phyloP scores from a whole-genome alignment of 192 early-diverging fungal species.

The Rhizophagus prolifer region DNA sequence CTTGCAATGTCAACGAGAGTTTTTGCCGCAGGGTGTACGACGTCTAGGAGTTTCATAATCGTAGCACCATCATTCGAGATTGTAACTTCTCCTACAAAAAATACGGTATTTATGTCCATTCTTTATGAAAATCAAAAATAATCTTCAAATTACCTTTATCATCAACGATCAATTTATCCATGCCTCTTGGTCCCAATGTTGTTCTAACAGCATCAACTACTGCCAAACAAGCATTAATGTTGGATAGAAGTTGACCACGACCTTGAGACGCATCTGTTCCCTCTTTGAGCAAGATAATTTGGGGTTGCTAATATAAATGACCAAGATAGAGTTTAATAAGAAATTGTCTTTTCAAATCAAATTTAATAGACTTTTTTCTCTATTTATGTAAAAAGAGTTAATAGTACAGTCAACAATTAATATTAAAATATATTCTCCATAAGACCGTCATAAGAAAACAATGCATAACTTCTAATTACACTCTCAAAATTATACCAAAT shows the following conservation, averaged over 20 bases:
- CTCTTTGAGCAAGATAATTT: constrained; percentile 99
- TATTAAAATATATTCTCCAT: too few relatives aligned
- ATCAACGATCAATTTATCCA: constrained; percentile 99
- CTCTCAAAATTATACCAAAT: too few relatives aligned
- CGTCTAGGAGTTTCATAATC: constrained; percentile 96
- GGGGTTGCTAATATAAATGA: constrained; percentile 73
- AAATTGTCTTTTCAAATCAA: not conserved
- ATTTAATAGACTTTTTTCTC: too few relatives aligned
- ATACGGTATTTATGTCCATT: not conserved
- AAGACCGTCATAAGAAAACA: too few relatives aligned
- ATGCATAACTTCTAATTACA: too few relatives aligned
- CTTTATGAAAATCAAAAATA: too few relatives aligned
- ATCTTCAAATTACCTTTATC: constrained; percentile 63
- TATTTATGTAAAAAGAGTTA: too few relatives aligned
- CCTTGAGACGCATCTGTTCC: constrained; percentile 99
- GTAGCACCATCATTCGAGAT: constrained; percentile 99
- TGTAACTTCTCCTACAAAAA: constrained; percentile 74
- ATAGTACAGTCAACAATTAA: too few relatives aligned
- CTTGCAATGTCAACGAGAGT: constrained; percentile 97
- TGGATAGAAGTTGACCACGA: constrained; percentile 94
- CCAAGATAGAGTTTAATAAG: not conserved
- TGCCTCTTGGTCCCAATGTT: constrained; percentile 95
- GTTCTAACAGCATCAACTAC: constrained; percentile 95
- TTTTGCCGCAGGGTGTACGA: constrained; percentile 98
- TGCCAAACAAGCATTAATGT: constrained; percentile 94